Evolutionary conservation across 768 basidiomycete genomes (phyloP).

Genomic region (Mrakia hoshinonis): DNA sequence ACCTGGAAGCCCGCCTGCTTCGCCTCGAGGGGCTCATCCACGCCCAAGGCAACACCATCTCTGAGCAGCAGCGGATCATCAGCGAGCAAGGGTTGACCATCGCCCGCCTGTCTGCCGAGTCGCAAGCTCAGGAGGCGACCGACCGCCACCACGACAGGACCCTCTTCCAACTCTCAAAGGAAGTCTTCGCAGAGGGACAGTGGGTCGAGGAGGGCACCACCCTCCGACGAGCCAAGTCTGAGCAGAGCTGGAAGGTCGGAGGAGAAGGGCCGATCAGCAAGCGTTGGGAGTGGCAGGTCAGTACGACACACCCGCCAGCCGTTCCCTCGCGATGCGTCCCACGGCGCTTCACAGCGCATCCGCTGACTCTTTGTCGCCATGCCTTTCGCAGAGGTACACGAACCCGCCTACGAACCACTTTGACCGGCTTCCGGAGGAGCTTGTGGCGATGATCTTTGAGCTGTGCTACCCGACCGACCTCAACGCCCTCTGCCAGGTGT

Average conservation of each 20-base stretch:
- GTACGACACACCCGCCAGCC: background rate
- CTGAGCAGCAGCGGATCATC: too few species aligned
- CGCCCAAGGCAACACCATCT: too few species aligned
- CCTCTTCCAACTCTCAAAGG: background rate
- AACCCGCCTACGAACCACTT: background rate
- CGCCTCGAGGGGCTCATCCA: too few species aligned
- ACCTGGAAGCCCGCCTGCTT: too few species aligned
- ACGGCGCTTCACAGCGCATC: background rate
- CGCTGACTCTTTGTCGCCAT: background rate
- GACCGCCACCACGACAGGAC: background rate
- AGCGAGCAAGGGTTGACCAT: too few species aligned
- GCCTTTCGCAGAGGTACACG: background rate
- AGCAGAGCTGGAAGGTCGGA: constrained; percentile 1
- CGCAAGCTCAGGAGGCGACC: too few species aligned
- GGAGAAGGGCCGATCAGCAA: background rate
- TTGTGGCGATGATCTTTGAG: background rate
- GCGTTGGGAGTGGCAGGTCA: background rate
- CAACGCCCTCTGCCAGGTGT: background rate
- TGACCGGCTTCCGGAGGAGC: background rate
- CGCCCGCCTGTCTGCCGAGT: too few species aligned
- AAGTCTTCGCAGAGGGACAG: background rate
- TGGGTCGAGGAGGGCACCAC: background rate
- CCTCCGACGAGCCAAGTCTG: background rate
- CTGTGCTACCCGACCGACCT: background rate
- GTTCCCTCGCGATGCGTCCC: background rate